phyloP scores from a whole-genome alignment of 805 yeast genomes.

The Wickerhamomyces queroliae region DNA sequence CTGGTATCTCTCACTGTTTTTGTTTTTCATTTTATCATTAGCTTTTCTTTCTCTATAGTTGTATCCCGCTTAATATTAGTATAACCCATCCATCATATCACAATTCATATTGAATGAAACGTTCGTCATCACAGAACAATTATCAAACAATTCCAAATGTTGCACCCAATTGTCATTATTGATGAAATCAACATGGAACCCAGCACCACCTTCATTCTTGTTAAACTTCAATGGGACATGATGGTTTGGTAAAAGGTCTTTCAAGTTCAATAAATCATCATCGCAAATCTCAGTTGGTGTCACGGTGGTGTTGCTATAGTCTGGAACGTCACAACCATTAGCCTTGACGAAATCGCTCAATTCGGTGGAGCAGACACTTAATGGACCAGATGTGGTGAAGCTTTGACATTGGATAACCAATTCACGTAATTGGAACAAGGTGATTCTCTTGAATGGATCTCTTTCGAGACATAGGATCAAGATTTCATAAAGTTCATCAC shows the following conservation, averaged over 20 bases:
- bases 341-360: neutral
- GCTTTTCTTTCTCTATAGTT: no score
- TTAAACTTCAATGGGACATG: neutral
- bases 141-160: slow-evolving; percentile 1
- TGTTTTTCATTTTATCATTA: no score
- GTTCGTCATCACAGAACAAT: slow-evolving; percentile 7
- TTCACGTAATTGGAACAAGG: slow-evolving; percentile 15
- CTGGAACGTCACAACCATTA: neutral
- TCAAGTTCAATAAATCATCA: neutral
- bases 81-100: neutral
- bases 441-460: slow-evolving; percentile 28
- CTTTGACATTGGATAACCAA: slow-evolving; percentile 11
- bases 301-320: no score
- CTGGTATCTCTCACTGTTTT: no score
- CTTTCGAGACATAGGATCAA: slow-evolving; percentile 29
- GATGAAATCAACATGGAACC: neutral
- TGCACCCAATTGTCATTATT: neutral
- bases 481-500: slow-evolving; percentile 51
- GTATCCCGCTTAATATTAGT: no score
- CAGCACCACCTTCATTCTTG: slow-evolving; percentile 1
- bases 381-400: slow-evolving; percentile 17
- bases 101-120: slow-evolving; percentile 14
- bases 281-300: neutral
- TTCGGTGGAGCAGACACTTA: slow-evolving; percentile 4
- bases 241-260: neutral